Evolutionary conservation across 2,329 filamentous ascomycete species (phyloP).

Genomic region (Escovopsis sp.): DNA sequence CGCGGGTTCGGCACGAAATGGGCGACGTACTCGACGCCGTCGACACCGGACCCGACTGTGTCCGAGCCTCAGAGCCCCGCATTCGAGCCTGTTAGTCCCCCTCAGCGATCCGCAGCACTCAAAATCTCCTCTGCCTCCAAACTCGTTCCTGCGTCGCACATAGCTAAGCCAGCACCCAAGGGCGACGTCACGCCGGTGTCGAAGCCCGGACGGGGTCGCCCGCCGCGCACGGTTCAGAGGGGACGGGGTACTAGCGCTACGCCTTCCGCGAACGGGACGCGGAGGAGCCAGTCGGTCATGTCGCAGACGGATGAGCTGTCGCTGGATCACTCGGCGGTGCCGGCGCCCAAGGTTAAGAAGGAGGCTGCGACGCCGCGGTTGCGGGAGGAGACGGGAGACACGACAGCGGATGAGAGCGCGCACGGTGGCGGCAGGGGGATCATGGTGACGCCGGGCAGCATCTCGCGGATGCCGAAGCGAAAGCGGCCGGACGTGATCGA

Average conservation of each 20-base stretch:
- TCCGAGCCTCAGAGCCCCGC: constrained; percentile 33
- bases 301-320: constrained; percentile 33
- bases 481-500: constrained; percentile 39
- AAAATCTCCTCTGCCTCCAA: constrained; percentile 15
- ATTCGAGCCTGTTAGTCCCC: constrained; percentile 44
- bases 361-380: constrained; percentile 41
- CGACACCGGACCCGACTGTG: constrained; percentile 32
- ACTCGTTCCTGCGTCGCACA: constrained; percentile 13
- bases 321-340: constrained; percentile 23
- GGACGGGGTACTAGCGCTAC: constrained; percentile 19
- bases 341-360: constrained; percentile 36
- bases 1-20: constrained; percentile 40
- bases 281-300: constrained; percentile 29
- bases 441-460: constrained; percentile 20
- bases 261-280: constrained; percentile 18
- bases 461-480: constrained; percentile 32
- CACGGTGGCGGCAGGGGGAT: constrained; percentile 23
- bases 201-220: constrained; percentile 17
- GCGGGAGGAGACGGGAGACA: constrained; percentile 39
- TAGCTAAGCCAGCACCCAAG: constrained; percentile 15
- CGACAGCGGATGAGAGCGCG: constrained; percentile 37
- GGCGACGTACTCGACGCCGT: constrained; percentile 39
- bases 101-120: constrained; percentile 21
- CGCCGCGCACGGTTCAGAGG: constrained; percentile 22
- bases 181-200: constrained; percentile 8